Evolutionary conservation across 495 filamentous ascomycete species (phyloP), one percentile per base, ranked within the genome.

Genomic region (Monascus purpureus): DNA sequence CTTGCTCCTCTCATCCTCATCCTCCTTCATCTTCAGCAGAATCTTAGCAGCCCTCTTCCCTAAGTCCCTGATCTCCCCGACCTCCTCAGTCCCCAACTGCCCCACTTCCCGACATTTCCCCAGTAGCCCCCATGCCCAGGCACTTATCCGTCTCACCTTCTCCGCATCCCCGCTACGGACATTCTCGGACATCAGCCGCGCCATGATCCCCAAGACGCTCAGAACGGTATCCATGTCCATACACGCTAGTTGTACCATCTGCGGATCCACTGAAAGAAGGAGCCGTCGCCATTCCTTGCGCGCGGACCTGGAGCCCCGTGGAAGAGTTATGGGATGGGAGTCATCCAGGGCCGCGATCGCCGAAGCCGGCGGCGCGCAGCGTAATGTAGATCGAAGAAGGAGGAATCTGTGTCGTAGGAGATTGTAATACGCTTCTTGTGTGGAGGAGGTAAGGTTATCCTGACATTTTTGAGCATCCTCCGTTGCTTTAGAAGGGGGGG

Each of bases 191-290:
- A 61, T 43, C 14, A 64, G 38, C 5, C 53, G 38, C n/a, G 50
- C 57, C 29, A 67, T 37, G 2, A 61, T 46, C 17, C 42, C 42
- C 35, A 63, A 35, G 5, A 83, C 54, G 13, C 62, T 58, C 12
- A 84, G 44, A 2, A 78, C 68, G 35, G 58, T 64, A 2, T 59
- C 59, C 35, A 69, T 69, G 42, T 79, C 67, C 73, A 88, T 77
- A 13, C 67, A 65, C 0, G 74, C 76, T 12, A 88, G 43, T 43
- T 85, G 81, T 0, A 62, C 70, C 8, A 78, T 77, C 11, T 66
- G 52, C 6, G 83, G 83, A 29, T 76, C 69, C 4, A 71, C 53
- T 52, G 59, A 30, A 40, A 69, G 35, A 34, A 75, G 26, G 16
- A 68, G 61, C 41, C 72, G 45, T 34, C 60, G 42, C 67, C 61